Conservation (phyloP, 768 basidiomycete genomes). For the Imleria badia region DNA sequence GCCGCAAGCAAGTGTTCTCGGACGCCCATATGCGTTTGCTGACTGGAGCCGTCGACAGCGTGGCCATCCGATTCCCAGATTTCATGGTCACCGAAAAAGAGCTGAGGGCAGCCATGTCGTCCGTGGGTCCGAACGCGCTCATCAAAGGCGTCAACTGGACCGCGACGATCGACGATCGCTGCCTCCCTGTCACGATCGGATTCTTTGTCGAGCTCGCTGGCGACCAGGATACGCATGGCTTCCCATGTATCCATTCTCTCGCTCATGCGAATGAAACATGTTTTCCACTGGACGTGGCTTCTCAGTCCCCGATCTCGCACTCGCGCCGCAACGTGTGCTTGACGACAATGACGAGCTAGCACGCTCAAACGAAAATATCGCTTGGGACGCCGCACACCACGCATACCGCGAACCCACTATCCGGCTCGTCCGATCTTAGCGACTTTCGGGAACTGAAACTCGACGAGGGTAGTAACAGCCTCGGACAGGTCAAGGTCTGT, state of each 20-base stretch:
- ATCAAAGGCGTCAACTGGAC: slow-evolving; percentile 9
- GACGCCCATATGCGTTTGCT: not conserved
- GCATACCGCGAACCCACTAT: slow-evolving; percentile 16
- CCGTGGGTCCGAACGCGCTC: not conserved
- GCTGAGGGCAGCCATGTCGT: slow-evolving; percentile 4
- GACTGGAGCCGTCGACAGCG: not conserved
- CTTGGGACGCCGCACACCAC: not conserved
- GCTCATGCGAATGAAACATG: not conserved
- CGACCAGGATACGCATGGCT: not conserved
- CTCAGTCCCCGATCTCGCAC: not conserved
- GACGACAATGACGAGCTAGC: slow-evolving; percentile 3
- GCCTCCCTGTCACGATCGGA: slow-evolving; percentile 1
- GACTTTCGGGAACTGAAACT: slow-evolving; percentile 17
- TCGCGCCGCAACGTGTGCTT: slow-evolving; percentile 5
- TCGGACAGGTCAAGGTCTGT: slow-evolving; percentile 14
- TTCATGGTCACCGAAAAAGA: slow-evolving; percentile 14
- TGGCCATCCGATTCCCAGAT: slow-evolving; percentile 8
- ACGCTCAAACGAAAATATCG: not conserved
- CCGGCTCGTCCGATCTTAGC: slow-evolving; percentile 18
- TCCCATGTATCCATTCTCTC: not conserved
- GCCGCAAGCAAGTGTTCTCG: no score
- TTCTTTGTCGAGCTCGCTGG: slow-evolving; percentile 16
- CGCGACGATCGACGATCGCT: not conserved
- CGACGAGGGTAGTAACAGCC: slow-evolving; percentile 4
- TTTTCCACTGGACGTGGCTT: not conserved